A percentile compares a stretch with the other conserved stretches of the same genome.
Evolutionary conservation across 768 basidiomycete species (phyloP).

Genomic region (Hirschioporus abietinus): DNA sequence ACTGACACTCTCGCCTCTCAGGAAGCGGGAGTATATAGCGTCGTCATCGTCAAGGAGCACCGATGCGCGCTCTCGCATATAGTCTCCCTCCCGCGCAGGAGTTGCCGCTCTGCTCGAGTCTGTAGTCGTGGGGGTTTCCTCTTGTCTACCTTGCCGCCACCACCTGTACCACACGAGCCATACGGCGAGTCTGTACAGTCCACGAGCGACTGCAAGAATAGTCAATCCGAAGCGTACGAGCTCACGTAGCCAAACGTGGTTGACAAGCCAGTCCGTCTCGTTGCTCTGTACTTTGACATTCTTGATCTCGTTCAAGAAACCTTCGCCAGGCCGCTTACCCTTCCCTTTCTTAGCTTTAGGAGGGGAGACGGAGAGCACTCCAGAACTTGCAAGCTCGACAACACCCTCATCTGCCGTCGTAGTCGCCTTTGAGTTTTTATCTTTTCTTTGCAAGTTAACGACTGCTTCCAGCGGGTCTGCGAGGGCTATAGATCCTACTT

Average conservation of each 20-base stretch:
- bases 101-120: background rate
- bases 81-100: background rate
- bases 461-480: conserved; percentile 10
- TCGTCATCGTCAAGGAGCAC: conserved; percentile 21
- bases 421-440: conserved; percentile 11
- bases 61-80: background rate
- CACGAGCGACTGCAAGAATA: conserved; percentile 10
- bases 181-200: background rate
- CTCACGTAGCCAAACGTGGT: conserved; percentile 37
- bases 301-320: conserved; percentile 49
- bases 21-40: conserved; percentile 49
- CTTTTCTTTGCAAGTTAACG: conserved; percentile 3
- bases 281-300: conserved; percentile 29
- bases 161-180: conserved; percentile 2
- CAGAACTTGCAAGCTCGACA: conserved; percentile 36
- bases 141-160: background rate
- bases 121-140: background rate
- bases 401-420: conserved; percentile 24
- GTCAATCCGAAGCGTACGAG: conserved; percentile 28
- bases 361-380: conserved; percentile 34
- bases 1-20: conserved; percentile 50
- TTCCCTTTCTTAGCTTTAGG: conserved; percentile 22
- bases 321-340: conserved; percentile 24
- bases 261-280: conserved; percentile 34
- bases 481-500: conserved; percentile 51